Percentiles rank a stretch among this genome's conserved stretches.
Evolutionary conservation across 1,284 basidiomycete species (phyloP).

Genomic region (Ganoderma lucidum): DNA sequence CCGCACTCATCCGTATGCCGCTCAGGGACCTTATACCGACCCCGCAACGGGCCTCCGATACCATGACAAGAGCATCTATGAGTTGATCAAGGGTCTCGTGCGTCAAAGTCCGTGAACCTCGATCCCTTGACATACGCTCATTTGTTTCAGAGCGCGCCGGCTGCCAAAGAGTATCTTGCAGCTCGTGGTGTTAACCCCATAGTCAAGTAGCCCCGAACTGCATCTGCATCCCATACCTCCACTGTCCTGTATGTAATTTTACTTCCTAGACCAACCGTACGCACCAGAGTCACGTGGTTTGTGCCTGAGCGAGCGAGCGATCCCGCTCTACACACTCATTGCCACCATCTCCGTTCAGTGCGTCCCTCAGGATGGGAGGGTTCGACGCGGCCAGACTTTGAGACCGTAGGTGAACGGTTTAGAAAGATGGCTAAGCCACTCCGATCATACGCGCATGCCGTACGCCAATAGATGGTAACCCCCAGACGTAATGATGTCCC

Average conservation of each 20-base stretch:
- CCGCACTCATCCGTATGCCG: not conserved
- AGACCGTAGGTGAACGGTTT: slow-evolving; percentile 45
- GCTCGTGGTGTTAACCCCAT: slow-evolving; percentile 61
- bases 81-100: slow-evolving; percentile 82
- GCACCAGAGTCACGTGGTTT: not conserved
- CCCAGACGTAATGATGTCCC: slow-evolving; percentile 37
- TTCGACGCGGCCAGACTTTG: slow-evolving; percentile 41
- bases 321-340: slow-evolving; percentile 32
- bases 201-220: slow-evolving; percentile 45
- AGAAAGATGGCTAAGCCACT: slow-evolving; percentile 11
- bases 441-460: slow-evolving; percentile 31
- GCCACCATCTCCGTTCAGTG: slow-evolving; percentile 41
- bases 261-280: not conserved
- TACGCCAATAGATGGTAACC: slow-evolving; percentile 33
- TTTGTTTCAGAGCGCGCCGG: slow-evolving; percentile 48
- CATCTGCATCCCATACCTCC: not conserved
- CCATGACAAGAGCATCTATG: slow-evolving; percentile 88
- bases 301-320: slow-evolving; percentile 14
- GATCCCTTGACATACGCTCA: not conserved
- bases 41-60: slow-evolving; percentile 84
- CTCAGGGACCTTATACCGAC: slow-evolving; percentile 84
- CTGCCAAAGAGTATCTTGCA: slow-evolving; percentile 57
- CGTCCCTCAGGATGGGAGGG: slow-evolving; percentile 35
- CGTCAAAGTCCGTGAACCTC: slow-evolving; percentile 38
- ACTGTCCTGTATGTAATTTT: not conserved